Percentiles rank a stretch among this genome's conserved stretches.
Evolutionary conservation across 2,329 filamentous ascomycete species (phyloP).

Genomic region (Lecanoromycetidae sp.): DNA sequence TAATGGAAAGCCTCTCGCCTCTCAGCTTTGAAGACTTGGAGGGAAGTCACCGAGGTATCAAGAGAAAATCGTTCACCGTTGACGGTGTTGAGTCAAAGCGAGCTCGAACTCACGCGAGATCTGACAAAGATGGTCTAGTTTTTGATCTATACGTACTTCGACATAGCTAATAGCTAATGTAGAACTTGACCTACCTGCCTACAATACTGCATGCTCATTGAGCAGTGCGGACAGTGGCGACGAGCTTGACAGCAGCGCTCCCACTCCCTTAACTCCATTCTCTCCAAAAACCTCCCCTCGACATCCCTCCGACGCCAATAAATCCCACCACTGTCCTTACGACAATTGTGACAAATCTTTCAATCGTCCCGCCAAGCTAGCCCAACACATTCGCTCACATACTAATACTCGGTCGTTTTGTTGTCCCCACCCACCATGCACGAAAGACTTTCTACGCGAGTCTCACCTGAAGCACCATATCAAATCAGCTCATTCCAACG

Average conservation of each 20-base stretch:
- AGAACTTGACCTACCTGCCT: background rate
- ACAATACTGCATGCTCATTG: background rate
- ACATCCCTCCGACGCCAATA: slow-evolving; percentile 15
- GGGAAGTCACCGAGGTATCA: background rate
- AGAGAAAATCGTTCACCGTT: background rate
- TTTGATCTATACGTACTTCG: too few species aligned
- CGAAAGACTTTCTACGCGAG: slow-evolving; percentile 73
- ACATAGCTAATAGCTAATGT: background rate
- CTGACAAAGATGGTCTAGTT: background rate
- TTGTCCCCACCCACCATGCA: slow-evolving; percentile 58
- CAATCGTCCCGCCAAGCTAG: slow-evolving; percentile 70
- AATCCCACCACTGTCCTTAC: slow-evolving; percentile 59
- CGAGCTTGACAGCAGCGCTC: slow-evolving; percentile 23
- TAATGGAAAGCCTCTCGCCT: background rate
- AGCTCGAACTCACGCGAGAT: background rate
- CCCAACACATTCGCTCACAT: slow-evolving; percentile 72
- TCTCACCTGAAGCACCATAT: slow-evolving; percentile 80
- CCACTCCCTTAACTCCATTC: slow-evolving; percentile 40
- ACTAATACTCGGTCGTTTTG: slow-evolving; percentile 70
- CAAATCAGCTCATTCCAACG: slow-evolving; percentile 64
- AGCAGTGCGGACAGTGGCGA: slow-evolving; percentile 19
- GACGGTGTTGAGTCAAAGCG: background rate
- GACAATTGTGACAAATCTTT: slow-evolving; percentile 69
- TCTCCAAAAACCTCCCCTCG: slow-evolving; percentile 35
- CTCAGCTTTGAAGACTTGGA: background rate